Evolutionary conservation across 768 basidiomycete genomes (phyloP).

Genomic region (Lepiota venenata): DNA sequence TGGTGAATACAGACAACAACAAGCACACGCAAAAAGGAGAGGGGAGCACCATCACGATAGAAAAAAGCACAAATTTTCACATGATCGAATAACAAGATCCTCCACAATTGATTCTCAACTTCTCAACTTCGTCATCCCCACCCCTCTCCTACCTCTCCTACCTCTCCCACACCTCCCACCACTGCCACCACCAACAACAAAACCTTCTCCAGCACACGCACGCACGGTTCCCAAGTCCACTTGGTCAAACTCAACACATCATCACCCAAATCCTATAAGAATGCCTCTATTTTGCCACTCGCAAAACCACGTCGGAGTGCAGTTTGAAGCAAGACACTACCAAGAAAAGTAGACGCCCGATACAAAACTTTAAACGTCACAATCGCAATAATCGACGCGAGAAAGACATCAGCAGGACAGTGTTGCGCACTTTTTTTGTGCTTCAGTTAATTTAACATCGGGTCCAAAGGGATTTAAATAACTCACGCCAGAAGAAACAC

Average conservation of each 20-base stretch:
- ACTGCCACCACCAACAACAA: conserved; percentile 39
- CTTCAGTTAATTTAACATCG: too few relatives aligned
- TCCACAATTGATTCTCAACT: conserved; percentile 32
- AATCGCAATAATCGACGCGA: conserved; percentile 73
- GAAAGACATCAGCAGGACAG: conserved; percentile 71
- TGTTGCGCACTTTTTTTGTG: conserved; percentile 46
- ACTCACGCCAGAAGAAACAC: conserved; percentile 55
- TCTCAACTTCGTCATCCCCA: conserved; percentile 67
- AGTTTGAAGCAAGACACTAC: conserved; percentile 86
- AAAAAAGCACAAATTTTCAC: too few relatives aligned
- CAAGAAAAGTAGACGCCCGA: conserved; percentile 78
- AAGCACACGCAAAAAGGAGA: too few relatives aligned
- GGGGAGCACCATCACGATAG: too few relatives aligned
- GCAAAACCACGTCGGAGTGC: conserved; percentile 60
- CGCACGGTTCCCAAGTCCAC: conserved; percentile 66
- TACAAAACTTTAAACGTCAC: conserved; percentile 85
- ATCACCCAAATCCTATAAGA: conserved; percentile 83
- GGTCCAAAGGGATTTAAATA: neutral
- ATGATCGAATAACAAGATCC: neutral
- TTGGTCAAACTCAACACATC: conserved; percentile 35
- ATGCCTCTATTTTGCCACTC: conserved; percentile 73
- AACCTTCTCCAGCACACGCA: conserved; percentile 56
- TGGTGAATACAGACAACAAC: too few relatives aligned
- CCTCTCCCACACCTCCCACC: too few relatives aligned
- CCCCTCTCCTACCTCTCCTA: conserved; percentile 36